Base-by-base conservation (phyloP, 1,284 basidiomycete species). In the Heimioporus retisporus region DNA sequence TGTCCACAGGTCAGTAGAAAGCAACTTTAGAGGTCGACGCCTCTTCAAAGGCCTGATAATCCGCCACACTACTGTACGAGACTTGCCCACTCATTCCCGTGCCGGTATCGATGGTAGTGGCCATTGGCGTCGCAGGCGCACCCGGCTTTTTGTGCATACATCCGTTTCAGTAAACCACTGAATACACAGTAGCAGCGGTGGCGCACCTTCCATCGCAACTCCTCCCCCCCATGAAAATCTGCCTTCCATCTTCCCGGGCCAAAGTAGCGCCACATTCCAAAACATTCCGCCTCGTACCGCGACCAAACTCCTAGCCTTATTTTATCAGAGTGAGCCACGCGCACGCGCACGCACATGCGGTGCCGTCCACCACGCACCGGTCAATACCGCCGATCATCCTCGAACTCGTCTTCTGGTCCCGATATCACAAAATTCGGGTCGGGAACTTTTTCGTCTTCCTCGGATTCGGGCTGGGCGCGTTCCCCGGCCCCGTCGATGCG, bases 221-320 rank as follows among this genome's bases (percentile, higher is more conserved):
- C 92, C 73, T 96, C 94, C 1, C 93, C 92, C 23, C 89, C 92
- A 72, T 92, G 7, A 31, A 31, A 31, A 93, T 77, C 91, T 93
- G 31, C 89, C 90, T 78, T 94, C 94, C 87, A 96, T 93, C 75
- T 95, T 94, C 68, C 93, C 94, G 7, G 92, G 90, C 0, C 93
- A 91, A 15, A 97, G 83, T 16, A 95, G 84, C 2, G 90, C 90
- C 2, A 86, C 96, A 76, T 96, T 96, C 59, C 96, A 84, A 82
- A 98, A 98, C 42, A 98, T 92, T 79, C 97, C 96, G 2, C 94
- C 95, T 73, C 96, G 95, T 74, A 96, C 95, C 70, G 90, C 93
- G 1, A 96, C 92, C 91, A 93, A 94, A 62, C 84, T 90, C 71
- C 88, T 85, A 50, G 91, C 93, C 63, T 92, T 93, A 46, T 31